Percentiles rank a stretch among this genome's conserved stretches.
phyloP scores from a whole-genome alignment of 2,329 filamentous ascomycete genomes.

The Cadophora malorum region DNA sequence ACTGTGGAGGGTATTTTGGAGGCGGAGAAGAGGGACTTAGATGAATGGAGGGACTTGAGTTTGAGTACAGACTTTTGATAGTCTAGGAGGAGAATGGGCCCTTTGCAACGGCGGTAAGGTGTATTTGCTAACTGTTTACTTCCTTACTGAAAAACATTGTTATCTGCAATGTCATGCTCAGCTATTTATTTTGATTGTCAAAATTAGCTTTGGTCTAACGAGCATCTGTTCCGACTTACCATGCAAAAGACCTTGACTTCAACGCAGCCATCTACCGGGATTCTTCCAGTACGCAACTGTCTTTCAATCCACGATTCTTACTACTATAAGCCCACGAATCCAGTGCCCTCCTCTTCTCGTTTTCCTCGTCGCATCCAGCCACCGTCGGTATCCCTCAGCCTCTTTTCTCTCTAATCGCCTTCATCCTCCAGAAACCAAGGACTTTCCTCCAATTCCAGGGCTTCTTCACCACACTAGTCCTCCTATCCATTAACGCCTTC shows the following conservation, averaged over 20 bases:
- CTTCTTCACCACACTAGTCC: slow-evolving; percentile 9
- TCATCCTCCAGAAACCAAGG: neutral
- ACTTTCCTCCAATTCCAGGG: neutral
- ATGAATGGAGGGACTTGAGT: slow-evolving; percentile 35
- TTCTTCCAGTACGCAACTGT: too few relatives aligned
- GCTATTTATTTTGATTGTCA: too few relatives aligned
- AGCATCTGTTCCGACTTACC: too few relatives aligned
- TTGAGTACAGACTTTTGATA: slow-evolving; percentile 32
- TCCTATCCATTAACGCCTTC: neutral
- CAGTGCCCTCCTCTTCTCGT: neutral
- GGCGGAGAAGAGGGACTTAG: slow-evolving; percentile 26
- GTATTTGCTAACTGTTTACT: too few relatives aligned
- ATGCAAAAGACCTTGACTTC: too few relatives aligned
- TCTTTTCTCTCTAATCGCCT: neutral
- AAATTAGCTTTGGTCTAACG: too few relatives aligned
- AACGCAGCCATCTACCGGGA: too few relatives aligned
- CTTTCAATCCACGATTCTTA: too few relatives aligned
- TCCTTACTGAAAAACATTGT: too few relatives aligned
- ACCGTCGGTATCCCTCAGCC: neutral
- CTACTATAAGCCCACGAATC: too few relatives aligned
- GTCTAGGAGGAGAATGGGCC: neutral
- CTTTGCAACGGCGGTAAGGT: too few relatives aligned
- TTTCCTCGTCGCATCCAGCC: neutral
- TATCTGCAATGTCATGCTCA: too few relatives aligned
- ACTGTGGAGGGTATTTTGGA: slow-evolving; percentile 41